Base-by-base conservation (phyloP, 2,329 filamentous ascomycete genomes). In the Aureobasidium sp. region DNA sequence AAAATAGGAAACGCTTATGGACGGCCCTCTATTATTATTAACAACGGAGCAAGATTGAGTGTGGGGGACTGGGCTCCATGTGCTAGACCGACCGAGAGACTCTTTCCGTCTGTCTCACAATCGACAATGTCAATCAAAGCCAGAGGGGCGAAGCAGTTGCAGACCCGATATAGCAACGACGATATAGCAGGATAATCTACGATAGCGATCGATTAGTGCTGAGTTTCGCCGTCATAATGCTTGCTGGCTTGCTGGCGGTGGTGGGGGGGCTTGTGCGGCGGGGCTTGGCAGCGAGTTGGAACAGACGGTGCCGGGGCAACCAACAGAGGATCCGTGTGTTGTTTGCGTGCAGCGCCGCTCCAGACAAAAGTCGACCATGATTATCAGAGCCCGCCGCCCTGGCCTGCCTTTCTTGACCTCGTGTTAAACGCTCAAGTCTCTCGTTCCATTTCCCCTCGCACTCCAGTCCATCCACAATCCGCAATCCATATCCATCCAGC, bases 391-490 rank as follows among this genome's bases (percentile, higher is more conserved):
- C 34, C 13, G 34, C 34, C 26, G n/a, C 17, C n/a, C 48, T 37
- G 52, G 52, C 52, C 52, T 39, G 29, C 39, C 44, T 56, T 29
- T 56, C 52, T 57, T 23, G 53, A 57, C 53, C 53, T 44, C 41
- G 37, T 9, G 29, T 37, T 37, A 26, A 32, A 44, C 37, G 20
- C 34, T 55, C 76, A 75, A 23, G 69, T 74, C 63, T 59, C 48
- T 76, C 75, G 37, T 76, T 77, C 34, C 29, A 51, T 20, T 51
- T 23, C 74, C 71, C 20, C 20, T 20, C 20, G 20, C 20, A 20
- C 65, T 73, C 77, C 42, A 44, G 9, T 44, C 53, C 59, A 13
- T 20, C 23, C 51, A 12, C 26, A n/a, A 10, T 39, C 36, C 61
- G 55, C 53, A 57, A n/a, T 46, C 41, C 41, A 23, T 36, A 46